Evolutionary conservation across 192 early-diverging fungal genomes (phyloP), one percentile per base, ranked within the genome.

Genomic region (Coemansia sp.): DNA sequence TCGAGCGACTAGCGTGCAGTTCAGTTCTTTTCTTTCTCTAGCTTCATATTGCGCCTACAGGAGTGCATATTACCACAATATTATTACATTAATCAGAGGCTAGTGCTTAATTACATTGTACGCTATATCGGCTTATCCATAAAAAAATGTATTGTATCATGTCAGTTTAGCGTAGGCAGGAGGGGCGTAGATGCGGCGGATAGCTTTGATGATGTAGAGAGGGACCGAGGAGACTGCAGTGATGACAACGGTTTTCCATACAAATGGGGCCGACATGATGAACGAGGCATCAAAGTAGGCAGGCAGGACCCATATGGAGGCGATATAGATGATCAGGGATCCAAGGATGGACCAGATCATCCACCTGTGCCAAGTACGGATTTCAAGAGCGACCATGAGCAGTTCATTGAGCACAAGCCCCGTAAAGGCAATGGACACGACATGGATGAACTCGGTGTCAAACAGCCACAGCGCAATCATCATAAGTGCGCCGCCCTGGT

Each of bases 401-500:
- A 98, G 77, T 68, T 98, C 96, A 70, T 98, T 98, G 52, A 96
- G 86, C 33, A 98, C 92, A 53, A 98, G 71, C 0, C 94, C 91
- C 0, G 94, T 98, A 71, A 98, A 98, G 2, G 93, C 93, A 53
- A 98, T 98, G 10, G 93, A 93, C 7, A 95, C 94, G 46, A 98
- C 93, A 59, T 95, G 90, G 31, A 96, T 86, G 72, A 98, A 96
- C 72, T 98, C 92, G 68, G 94, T 90, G 68, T 96, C 96, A 74
- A 98, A 98, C 60, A 98, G 77, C 84, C 92, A 88, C 59, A 95
- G 93, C 8, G 95, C 93, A 61, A 96, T 77, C 61, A 96, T 88
- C 96, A 98, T 95, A 39, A 98, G 92, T 0, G 91, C 91, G 15
- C 94, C 94, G 46, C 93, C 95, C 89, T 98, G 96, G 79, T 98